Conservation (phyloP, 306 rosid genomes). For the Argentina anserina region DNA sequence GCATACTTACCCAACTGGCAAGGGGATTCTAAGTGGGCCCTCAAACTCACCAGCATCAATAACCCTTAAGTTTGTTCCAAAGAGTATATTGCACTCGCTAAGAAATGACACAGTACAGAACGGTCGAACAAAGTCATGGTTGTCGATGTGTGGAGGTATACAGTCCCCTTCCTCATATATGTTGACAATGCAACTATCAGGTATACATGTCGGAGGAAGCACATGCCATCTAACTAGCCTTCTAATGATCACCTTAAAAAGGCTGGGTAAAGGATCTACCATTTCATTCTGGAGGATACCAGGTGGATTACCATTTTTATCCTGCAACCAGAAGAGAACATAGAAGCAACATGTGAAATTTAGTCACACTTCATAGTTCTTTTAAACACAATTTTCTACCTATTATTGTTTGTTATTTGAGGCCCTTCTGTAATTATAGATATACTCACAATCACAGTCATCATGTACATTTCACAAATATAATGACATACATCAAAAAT, state of each 20-base stretch:
- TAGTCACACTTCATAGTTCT: conserved; percentile 6
- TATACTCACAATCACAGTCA: conserved; percentile 6
- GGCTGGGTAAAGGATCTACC: conserved; percentile 77
- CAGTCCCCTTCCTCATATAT: conserved; percentile 93
- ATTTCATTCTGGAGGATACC: conserved; percentile 58
- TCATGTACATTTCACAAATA: neutral
- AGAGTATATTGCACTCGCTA: conserved; percentile 78
- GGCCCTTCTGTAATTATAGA: neutral
- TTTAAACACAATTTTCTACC: conserved; percentile 8
- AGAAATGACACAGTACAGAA: conserved; percentile 96
- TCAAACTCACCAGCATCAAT: conserved; percentile 72
- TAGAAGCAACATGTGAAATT: neutral
- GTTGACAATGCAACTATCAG: conserved; percentile 96
- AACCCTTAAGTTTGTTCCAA: conserved; percentile 65
- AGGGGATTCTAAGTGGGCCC: conserved; percentile 53
- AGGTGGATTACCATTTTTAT: conserved; percentile 85
- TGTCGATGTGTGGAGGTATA: conserved; percentile 95
- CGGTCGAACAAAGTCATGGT: conserved; percentile 91
- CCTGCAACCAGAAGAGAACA: conserved; percentile 46
- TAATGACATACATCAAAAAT: neutral
- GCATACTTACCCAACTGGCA: conserved; percentile 78
- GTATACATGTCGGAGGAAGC: conserved; percentile 81
- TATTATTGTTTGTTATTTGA: neutral
- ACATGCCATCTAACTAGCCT: conserved; percentile 90
- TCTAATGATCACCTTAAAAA: conserved; percentile 88